Conservation (phyloP, 1,139 yeast species). For the Debaryomycetaceae sp. region DNA sequence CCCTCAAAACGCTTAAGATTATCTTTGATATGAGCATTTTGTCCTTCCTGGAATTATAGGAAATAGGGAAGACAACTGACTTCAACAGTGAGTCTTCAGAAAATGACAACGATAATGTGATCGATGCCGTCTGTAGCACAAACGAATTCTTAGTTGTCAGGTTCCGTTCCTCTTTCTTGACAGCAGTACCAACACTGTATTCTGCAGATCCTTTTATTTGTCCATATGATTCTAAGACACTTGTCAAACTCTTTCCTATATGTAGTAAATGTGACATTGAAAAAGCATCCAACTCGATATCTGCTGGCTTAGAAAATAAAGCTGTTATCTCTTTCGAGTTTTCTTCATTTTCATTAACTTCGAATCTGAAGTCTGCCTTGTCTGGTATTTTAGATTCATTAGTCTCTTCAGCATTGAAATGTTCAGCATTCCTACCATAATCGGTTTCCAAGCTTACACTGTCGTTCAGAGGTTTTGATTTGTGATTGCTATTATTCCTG, state of each 20-base stretch:
- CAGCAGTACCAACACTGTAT: too few species aligned
- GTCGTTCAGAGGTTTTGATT: neutral
- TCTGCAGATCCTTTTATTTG: neutral
- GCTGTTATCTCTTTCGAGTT: conserved; percentile 32
- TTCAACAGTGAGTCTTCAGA: conserved; percentile 11
- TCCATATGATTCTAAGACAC: neutral
- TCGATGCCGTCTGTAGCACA: conserved; percentile 33
- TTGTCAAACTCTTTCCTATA: neutral
- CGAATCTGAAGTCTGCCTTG: conserved; percentile 53
- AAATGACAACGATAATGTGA: conserved; percentile 14
- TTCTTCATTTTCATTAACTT: conserved; percentile 27
- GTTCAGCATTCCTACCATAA: neutral
- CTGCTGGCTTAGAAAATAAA: conserved; percentile 43
- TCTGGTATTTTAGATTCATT: conserved; percentile 5
- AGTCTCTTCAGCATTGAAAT: conserved; percentile 1
- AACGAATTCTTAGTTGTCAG: conserved; percentile 9
- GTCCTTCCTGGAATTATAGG: conserved; percentile 28
- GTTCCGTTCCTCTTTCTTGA: neutral
- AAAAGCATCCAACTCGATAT: conserved; percentile 26
- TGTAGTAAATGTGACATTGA: neutral
- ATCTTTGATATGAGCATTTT: conserved; percentile 30
- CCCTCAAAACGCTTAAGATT: conserved; percentile 12
- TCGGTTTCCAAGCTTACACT: neutral
- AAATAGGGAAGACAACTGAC: conserved; percentile 32
- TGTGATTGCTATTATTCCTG: conserved; percentile 7